A percentile compares a stretch with the other conserved stretches of the same genome.
Conservation (phyloP, 2,329 filamentous ascomycete genomes). For the Exutisphaerella laricina region DNA sequence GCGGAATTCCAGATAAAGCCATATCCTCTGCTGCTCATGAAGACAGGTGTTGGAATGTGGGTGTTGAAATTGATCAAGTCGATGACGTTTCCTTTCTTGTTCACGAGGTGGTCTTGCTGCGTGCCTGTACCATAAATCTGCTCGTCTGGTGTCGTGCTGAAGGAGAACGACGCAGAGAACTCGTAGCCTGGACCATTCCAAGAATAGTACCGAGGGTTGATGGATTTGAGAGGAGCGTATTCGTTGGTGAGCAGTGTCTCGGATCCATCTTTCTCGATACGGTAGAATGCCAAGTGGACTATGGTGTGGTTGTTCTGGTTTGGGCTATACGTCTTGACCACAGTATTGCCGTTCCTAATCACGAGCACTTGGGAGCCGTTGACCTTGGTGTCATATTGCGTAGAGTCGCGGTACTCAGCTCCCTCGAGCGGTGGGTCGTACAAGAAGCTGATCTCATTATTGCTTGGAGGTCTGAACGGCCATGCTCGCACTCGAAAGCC, state of each 20-base stretch:
- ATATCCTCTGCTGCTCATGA: constrained; percentile 30
- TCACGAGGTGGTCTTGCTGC: constrained; percentile 30
- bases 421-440: constrained; percentile 39
- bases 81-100: constrained; percentile 31
- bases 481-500: constrained; percentile 38
- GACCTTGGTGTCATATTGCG: constrained; percentile 31
- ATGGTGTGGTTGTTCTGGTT: constrained; percentile 30
- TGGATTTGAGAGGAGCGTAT: constrained; percentile 31
- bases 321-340: constrained; percentile 32
- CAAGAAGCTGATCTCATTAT: constrained; percentile 36
- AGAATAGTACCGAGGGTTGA: constrained; percentile 35
- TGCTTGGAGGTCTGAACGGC: constrained; percentile 35
- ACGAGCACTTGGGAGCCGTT: constrained; percentile 31
- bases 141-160: constrained; percentile 33
- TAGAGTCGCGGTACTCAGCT: constrained; percentile 31
- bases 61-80: constrained; percentile 33
- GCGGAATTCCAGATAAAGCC: constrained; percentile 32
- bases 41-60: constrained; percentile 30
- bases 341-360: constrained; percentile 36
- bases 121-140: constrained; percentile 32
- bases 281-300: constrained; percentile 35
- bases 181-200: constrained; percentile 35
- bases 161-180: constrained; percentile 36
- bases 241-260: constrained; percentile 37
- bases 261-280: constrained; percentile 32